A percentile compares a stretch with the other conserved stretches of the same genome.
Conservation (phyloP, 1,284 basidiomycete genomes). For the Meira miltonrushii region DNA sequence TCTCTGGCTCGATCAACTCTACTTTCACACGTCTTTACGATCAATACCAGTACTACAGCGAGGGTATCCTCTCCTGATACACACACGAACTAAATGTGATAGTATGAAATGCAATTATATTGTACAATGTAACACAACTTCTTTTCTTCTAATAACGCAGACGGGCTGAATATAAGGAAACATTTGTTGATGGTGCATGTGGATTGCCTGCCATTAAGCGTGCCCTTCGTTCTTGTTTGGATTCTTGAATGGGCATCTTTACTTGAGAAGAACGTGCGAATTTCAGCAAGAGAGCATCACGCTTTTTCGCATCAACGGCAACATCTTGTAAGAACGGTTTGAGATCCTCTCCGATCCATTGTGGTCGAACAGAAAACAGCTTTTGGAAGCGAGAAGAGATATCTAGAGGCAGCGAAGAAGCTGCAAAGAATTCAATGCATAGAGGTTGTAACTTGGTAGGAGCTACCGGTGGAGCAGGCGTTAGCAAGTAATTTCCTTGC, state of each 20-base stretch:
- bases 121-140: background rate
- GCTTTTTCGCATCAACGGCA: conserved; percentile 22
- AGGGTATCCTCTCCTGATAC: conserved; percentile 6
- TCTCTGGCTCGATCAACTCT: conserved; percentile 39
- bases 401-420: conserved; percentile 35
- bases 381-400: conserved; percentile 46
- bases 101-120: background rate
- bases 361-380: conserved; percentile 39
- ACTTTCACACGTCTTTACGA: conserved; percentile 52
- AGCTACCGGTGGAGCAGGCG: background rate
- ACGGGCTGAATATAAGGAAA: conserved; percentile 6
- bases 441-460: conserved; percentile 7
- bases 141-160: background rate
- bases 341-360: conserved; percentile 47
- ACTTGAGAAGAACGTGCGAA: conserved; percentile 25
- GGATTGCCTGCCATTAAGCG: background rate
- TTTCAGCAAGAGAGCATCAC: conserved; percentile 38
- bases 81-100: background rate
- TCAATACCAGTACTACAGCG: conserved; percentile 38
- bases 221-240: background rate
- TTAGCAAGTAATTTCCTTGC: conserved; percentile 3
- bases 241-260: conserved; percentile 18
- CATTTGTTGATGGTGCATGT: background rate
- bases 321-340: conserved; percentile 51
- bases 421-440: conserved; percentile 41